Conservation (phyloP, 2,329 filamentous ascomycete genomes). For the Talaromyces verruculosus region DNA sequence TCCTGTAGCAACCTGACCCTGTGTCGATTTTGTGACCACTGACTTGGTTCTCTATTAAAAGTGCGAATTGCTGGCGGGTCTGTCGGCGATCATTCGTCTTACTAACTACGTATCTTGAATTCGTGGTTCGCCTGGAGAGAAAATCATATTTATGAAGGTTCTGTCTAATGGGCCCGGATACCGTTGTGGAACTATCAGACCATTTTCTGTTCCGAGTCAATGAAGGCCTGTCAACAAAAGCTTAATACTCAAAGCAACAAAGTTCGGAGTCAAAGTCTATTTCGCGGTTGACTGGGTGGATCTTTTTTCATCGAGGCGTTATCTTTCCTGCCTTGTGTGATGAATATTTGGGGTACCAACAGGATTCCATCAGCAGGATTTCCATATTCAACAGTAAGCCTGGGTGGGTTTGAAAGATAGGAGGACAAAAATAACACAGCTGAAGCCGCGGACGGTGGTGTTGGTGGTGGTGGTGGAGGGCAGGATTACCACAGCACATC, state of each 20-base stretch:
- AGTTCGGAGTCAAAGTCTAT: not conserved
- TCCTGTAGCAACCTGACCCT: not conserved
- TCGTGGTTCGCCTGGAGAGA: not conserved
- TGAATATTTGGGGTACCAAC: not conserved
- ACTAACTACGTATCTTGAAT: not conserved
- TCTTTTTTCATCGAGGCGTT: not conserved
- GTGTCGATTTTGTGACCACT: no score
- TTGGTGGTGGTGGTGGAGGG: not conserved
- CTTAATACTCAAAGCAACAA: not conserved
- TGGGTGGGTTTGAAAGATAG: not conserved
- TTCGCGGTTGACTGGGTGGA: not conserved
- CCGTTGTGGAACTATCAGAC: not conserved
- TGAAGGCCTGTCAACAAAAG: not conserved
- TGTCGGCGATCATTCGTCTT: not conserved
- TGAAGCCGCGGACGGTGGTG: not conserved
- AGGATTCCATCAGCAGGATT: not conserved
- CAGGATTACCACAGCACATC: not conserved
- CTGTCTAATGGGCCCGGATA: not conserved
- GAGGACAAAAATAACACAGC: not conserved
- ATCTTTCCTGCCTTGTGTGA: not conserved
- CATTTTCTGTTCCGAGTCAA: not conserved
- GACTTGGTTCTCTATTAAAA: not conserved
- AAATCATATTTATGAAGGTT: not conserved
- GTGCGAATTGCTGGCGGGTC: not conserved
- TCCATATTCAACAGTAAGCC: not conserved